Base-by-base conservation (phyloP, 2,329 filamentous ascomycete genomes). In the Coniochaeta hoffmannii region DNA sequence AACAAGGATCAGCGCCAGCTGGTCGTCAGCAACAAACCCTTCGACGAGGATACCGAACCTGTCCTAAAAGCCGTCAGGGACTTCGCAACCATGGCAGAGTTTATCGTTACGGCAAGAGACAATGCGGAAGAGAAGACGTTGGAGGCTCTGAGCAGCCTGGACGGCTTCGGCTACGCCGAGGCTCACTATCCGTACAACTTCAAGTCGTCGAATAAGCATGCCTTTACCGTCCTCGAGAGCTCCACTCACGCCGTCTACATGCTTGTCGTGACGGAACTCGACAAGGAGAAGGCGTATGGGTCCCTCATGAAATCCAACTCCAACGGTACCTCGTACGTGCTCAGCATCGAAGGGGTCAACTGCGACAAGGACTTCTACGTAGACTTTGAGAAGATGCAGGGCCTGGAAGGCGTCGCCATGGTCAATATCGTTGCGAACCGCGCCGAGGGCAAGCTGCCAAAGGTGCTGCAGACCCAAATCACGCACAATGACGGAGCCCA, bases 291-390 rank as follows among this genome's bases (percentile, higher is more conserved):
- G 53, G 82, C 88, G 57, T 91, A 89, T 63, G 94, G 94, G 35
- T 87, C 88, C 24, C 90, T 99, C 63, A 84, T 99, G 71, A 99
- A 97, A 81, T 97, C 91, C 67, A 99, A 99, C 75, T 97, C 91
- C 64, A 97, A 99, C 67, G 94, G 94, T 54, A 99, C 94, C 0
- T 94, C 89, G 1, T 99, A 97, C 65, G 89, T 96, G 12, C 76
- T 96, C 60, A 95, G 89, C 69, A 78, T 94, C 24, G 76, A 82
- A 51, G 83, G 83, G 19, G 90, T 97, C 66, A 97, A 97, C 70
- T 83, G 90, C 62, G 85, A 97, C 66, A 74, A 79, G 12, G 63
- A 69, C 1, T 91, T 86, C 44, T 97, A 86, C 65, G 93, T 96
- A 46, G 94, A 99, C 68, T 99, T 96, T 70, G 94, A 99, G 69